phyloP scores from a whole-genome alignment of 306 rosid genomes.

The Casuarina glauca region DNA sequence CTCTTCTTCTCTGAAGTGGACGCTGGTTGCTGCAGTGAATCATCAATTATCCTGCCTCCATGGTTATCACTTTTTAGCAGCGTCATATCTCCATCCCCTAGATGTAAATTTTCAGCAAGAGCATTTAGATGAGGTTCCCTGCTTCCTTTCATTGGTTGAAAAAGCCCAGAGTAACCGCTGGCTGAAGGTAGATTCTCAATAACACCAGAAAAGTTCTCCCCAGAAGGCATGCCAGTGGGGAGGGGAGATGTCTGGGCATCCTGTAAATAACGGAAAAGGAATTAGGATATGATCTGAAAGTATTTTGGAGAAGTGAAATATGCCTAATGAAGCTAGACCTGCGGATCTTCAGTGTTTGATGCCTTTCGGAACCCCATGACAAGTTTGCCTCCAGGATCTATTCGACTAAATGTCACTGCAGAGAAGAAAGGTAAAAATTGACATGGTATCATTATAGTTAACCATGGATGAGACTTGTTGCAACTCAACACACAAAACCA shows the following conservation, averaged over 20 bases:
- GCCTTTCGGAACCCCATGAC: conserved; percentile 92
- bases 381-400: conserved; percentile 91
- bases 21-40: conserved; percentile 44
- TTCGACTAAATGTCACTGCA: conserved; percentile 95
- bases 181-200: conserved; percentile 56
- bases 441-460: background rate
- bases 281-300: conserved; percentile 12
- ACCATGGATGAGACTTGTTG: background rate
- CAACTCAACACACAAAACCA: background rate
- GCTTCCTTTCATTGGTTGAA: conserved; percentile 47
- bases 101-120: conserved; percentile 39
- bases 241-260: conserved; percentile 57
- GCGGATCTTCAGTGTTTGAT: conserved; percentile 54
- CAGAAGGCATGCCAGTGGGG: conserved; percentile 52
- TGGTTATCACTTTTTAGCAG: conserved; percentile 50
- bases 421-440: conserved; percentile 20
- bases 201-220: conserved; percentile 55
- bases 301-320: conserved; percentile 19
- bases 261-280: conserved; percentile 40
- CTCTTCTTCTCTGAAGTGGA: conserved; percentile 67
- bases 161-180: conserved; percentile 50
- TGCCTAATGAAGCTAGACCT: conserved; percentile 47
- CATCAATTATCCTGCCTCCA: conserved; percentile 46
- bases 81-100: conserved; percentile 45
- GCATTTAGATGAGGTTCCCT: conserved; percentile 44